Percentiles rank a stretch among this genome's conserved stretches.
Conservation (phyloP, 176 grass and related monocot genomes). For the Bonia amplexicaulis region DNA sequence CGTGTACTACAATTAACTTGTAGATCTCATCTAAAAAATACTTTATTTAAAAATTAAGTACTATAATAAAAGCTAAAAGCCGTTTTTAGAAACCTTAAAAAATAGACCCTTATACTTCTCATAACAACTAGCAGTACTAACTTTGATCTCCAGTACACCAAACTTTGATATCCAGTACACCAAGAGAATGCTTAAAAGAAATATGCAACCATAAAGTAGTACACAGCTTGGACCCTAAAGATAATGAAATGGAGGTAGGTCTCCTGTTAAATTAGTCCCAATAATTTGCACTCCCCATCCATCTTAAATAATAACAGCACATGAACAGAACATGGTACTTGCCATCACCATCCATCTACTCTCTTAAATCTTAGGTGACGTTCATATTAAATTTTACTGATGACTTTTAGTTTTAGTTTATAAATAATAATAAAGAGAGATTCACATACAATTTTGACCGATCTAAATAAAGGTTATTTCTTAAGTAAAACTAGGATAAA, state of each 20-base stretch:
- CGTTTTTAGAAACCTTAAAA: no score
- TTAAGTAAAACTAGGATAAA: no score
- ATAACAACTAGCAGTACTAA: not conserved
- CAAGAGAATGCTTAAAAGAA: not conserved
- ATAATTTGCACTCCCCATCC: conserved; percentile 25
- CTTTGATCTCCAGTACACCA: not conserved
- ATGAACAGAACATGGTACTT: conserved; percentile 7
- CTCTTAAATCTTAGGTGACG: not conserved
- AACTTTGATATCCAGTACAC: not conserved
- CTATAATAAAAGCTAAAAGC: no score
- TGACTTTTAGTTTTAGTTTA: rapidly evolving
- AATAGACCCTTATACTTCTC: not conserved
- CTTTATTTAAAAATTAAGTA: no score
- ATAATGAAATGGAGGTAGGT: conserved; percentile 2
- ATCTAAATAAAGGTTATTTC: no score
- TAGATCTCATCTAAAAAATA: no score
- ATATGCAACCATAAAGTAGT: not conserved
- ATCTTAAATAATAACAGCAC: not conserved
- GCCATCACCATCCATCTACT: conserved; percentile 2
- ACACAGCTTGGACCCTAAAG: not conserved
- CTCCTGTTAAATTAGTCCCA: not conserved
- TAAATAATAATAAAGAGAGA: no score
- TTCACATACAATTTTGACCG: no score
- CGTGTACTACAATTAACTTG: no score
- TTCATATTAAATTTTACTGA: no score